Evolutionary conservation across 2,329 filamentous ascomycete species (phyloP).

Genomic region (Fusarium sp.): DNA sequence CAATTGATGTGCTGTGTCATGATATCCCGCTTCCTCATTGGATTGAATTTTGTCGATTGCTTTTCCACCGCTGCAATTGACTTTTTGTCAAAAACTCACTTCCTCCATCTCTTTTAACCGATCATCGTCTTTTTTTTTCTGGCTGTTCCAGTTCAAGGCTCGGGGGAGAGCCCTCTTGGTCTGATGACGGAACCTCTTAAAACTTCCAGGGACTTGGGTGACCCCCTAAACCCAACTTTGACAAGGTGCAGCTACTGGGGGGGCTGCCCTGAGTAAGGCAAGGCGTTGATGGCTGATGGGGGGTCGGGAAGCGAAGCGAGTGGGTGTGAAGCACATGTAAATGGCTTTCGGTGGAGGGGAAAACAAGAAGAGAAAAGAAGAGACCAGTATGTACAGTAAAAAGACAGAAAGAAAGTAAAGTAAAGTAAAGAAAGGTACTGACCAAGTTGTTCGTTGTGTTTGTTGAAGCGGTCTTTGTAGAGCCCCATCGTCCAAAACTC

Average conservation of each 20-base stretch:
- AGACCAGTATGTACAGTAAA: background rate
- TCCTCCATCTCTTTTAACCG: background rate
- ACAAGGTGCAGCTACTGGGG: background rate
- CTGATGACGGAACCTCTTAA: slow-evolving; percentile 32
- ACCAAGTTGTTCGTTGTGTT: slow-evolving; percentile 12
- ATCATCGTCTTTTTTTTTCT: background rate
- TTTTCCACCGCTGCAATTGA: slow-evolving; percentile 1
- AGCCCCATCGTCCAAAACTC: slow-evolving; percentile 32
- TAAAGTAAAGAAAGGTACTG: background rate
- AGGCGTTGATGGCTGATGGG: background rate
- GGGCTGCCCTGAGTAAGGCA: slow-evolving; percentile 15
- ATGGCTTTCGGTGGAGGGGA: background rate
- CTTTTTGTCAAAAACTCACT: background rate
- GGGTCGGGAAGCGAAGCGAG: slow-evolving; percentile 14
- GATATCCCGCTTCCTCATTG: background rate
- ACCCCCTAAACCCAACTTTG: slow-evolving; percentile 14
- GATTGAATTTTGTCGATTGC: background rate
- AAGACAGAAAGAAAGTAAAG: background rate
- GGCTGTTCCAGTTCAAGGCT: background rate
- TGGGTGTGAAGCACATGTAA: slow-evolving; percentile 20
- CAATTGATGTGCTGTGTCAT: background rate
- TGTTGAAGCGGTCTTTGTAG: slow-evolving; percentile 18
- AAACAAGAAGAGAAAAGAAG: background rate
- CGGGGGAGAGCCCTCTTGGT: background rate
- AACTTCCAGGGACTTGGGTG: slow-evolving; percentile 13